Evolutionary conservation across 208 protist species (phyloP).

Genomic region (Crithidia thermophila): DNA sequence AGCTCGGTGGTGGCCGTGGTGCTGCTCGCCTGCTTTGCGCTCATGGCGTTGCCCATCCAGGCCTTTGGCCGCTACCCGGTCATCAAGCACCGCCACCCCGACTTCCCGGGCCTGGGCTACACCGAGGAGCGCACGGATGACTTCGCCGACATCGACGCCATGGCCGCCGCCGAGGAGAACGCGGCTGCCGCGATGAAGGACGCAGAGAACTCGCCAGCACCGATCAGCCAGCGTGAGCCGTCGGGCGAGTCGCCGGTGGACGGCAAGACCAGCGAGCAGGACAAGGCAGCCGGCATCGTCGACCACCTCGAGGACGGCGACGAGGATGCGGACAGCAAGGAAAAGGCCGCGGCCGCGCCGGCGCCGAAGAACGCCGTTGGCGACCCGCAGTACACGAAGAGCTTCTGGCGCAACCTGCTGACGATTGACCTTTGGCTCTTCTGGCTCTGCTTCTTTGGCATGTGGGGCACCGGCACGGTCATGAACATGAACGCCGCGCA

Average conservation of each 20-base stretch:
- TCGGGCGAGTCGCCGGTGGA: too few species aligned
- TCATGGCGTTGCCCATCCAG: conserved; percentile 74
- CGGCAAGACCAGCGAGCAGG: too few species aligned
- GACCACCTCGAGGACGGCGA: neutral
- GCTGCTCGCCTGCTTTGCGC: conserved; percentile 50
- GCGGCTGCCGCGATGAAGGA: neutral
- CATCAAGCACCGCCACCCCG: conserved; percentile 38
- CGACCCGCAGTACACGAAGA: conserved; percentile 61
- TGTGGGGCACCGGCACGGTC: conserved; percentile 75
- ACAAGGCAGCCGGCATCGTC: conserved; percentile 1
- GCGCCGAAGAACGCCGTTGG: conserved; percentile 19
- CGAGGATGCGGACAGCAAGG: conserved; percentile 8
- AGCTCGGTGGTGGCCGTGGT: conserved; percentile 50
- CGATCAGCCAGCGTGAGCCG: too few species aligned
- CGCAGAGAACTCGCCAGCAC: neutral
- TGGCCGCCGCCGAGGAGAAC: conserved; percentile 7
- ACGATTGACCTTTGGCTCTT: conserved; percentile 72
- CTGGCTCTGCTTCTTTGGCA: conserved; percentile 67
- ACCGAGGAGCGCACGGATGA: conserved; percentile 24
- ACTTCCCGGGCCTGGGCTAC: conserved; percentile 46
- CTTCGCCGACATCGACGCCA: conserved; percentile 10
- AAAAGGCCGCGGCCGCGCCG: conserved; percentile 3
- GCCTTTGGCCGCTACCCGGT: conserved; percentile 60
- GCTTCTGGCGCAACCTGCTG: conserved; percentile 75
- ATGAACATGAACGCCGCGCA: conserved; percentile 80